phyloP scores from a whole-genome alignment of 768 basidiomycete genomes.

The Boletus rex-veris region DNA sequence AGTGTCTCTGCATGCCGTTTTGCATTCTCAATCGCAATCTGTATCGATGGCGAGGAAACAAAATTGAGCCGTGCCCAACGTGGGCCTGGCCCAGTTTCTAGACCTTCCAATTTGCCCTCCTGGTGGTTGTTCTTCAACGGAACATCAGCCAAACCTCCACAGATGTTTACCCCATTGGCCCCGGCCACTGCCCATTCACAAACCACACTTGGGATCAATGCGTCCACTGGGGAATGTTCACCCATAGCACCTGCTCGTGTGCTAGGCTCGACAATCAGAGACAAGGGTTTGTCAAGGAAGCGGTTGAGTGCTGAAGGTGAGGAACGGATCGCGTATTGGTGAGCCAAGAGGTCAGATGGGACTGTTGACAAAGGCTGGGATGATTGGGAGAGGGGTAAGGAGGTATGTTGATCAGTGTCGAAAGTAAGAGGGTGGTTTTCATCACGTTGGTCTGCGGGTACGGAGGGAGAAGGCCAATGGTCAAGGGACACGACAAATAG shows the following conservation, averaged over 20 bases:
- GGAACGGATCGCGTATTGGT: slow-evolving; percentile 69
- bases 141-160: slow-evolving; percentile 53
- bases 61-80: slow-evolving; percentile 70
- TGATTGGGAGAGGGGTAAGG: slow-evolving; percentile 3
- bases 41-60: slow-evolving; percentile 60
- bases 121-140: slow-evolving; percentile 9
- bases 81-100: slow-evolving; percentile 16
- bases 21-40: slow-evolving; percentile 56
- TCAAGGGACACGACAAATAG: slow-evolving; percentile 83
- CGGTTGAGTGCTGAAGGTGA: slow-evolving; percentile 70
- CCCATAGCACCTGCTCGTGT: slow-evolving; percentile 83
- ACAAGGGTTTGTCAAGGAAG: slow-evolving; percentile 88
- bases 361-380: slow-evolving; percentile 6
- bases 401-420: slow-evolving; percentile 24
- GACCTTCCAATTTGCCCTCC: slow-evolving; percentile 1
- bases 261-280: slow-evolving; percentile 79
- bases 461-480: slow-evolving; percentile 47
- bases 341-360: slow-evolving; percentile 52
- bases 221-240: slow-evolving; percentile 90
- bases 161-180: slow-evolving; percentile 10
- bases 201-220: slow-evolving; percentile 83
- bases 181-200: slow-evolving; percentile 71
- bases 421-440: slow-evolving; percentile 31
- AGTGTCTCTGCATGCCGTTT: slow-evolving; percentile 52
- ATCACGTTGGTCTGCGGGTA: slow-evolving; percentile 19